phyloP scores from a whole-genome alignment of 176 grass and related monocot genomes.

The barley (Hordeum vulgare) region DNA sequence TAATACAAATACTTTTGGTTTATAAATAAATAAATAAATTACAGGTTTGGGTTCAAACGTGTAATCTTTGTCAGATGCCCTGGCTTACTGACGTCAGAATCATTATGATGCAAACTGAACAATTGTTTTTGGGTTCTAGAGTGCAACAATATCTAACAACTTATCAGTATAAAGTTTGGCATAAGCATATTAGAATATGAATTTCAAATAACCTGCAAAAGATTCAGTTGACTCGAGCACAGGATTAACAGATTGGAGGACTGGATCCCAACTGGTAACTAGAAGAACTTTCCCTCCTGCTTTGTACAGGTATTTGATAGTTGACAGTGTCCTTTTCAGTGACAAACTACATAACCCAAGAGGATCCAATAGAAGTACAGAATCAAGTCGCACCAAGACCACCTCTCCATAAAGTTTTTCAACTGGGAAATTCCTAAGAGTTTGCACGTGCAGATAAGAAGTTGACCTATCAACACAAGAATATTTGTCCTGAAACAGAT shows the following conservation, averaged over 20 bases:
- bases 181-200: neutral
- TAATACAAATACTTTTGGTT: neutral
- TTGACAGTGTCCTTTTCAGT: slow-evolving; percentile 55
- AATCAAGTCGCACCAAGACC: slow-evolving; percentile 76
- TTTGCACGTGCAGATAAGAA: slow-evolving; percentile 67
- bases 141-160: neutral
- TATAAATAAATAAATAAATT: slow-evolving; percentile 2
- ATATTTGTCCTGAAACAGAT: slow-evolving; percentile 31
- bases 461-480: slow-evolving; percentile 19
- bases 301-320: slow-evolving; percentile 74
- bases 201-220: slow-evolving; percentile 64
- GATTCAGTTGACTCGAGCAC: slow-evolving; percentile 38
- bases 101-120: neutral
- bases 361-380: slow-evolving; percentile 32
- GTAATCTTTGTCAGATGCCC: neutral
- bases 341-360: slow-evolving; percentile 34
- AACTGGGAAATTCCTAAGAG: slow-evolving; percentile 62
- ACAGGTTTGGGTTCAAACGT: neutral
- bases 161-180: neutral
- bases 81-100: neutral
- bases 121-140: neutral
- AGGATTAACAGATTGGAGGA: slow-evolving; percentile 33
- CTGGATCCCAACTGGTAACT: slow-evolving; percentile 49
- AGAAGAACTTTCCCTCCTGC: slow-evolving; percentile 75
- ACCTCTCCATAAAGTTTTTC: slow-evolving; percentile 73